Evolutionary conservation across 2,329 filamentous ascomycete genomes (phyloP), one percentile per base, ranked within the genome.

Genomic region (Cladophialophora immunda): DNA sequence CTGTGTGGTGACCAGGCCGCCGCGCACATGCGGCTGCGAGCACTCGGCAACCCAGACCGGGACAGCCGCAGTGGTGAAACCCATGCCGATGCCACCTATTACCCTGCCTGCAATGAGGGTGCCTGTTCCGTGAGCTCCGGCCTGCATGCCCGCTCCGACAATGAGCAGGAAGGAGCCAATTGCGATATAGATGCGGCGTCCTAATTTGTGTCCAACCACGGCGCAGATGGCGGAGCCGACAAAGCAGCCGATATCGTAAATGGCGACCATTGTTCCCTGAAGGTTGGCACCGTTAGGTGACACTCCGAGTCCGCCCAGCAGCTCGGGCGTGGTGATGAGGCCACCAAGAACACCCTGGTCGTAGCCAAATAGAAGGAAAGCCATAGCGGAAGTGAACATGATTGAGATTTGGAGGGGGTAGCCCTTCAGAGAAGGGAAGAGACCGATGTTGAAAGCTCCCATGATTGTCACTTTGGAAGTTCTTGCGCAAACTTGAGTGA

Each of bases 231-330:
- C 32, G 2, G 32, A 34, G 9, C 32, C 32, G 32, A 34, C 32
- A 13, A 34, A 34, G 32, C 32, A 34, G 11, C 86, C 86, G 36
- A 89, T 80, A 68, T 87, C 84, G 74, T 88, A 87, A 62, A 87
- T 83, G 2, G 85, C 80, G 1, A 82, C 83, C 17, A 84, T 80
- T 2, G 70, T 72, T 9, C 64, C 65, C 55, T 71, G 58, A 60
- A 70, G 71, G 9, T 66, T 56, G 34, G 69, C 67, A 58, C 61
- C 47, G 4, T 30, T 15, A n/a, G 50, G 17, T 2, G 19, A 66
- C 47, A 72, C 66, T 30, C 68, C 54, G 41, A 72, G 67, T 2
- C 62, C 66, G 5, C 62, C 55, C 30, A 69, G 64, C 36, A 72
- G 71, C 30, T 62, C 59, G 36, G 47, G 55, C 9, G 69, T 65